These are phyloP conservation scores for Hansenula lynferdii DNA, from an alignment of 1,139 yeast genomes.

Conservation along the genomic window DNA sequence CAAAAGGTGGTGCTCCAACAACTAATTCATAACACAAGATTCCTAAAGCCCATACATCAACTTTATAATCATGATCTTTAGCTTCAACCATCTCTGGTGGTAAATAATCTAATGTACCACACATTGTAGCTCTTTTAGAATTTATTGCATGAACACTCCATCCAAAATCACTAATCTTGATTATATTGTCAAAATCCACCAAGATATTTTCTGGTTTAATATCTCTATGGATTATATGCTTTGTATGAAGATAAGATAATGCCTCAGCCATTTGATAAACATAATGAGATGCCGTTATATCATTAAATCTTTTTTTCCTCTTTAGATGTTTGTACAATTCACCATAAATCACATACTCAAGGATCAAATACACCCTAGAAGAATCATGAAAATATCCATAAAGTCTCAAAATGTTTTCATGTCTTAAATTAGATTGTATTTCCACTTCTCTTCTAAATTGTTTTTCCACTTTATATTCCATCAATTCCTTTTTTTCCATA, in stretches of 20 bases:
- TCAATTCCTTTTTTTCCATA: constrained; percentile 78
- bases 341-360: constrained; percentile 85
- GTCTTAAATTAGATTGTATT: constrained; percentile 75
- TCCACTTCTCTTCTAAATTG: constrained; percentile 91
- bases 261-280: constrained; percentile 83
- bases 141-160: constrained; percentile 80
- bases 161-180: constrained; percentile 91
- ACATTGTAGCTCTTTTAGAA: constrained; percentile 68
- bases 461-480: constrained; percentile 73
- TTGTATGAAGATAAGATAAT: constrained; percentile 66
- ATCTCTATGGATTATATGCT: constrained; percentile 84
- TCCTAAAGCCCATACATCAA: constrained; percentile 94
- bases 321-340: constrained; percentile 77
- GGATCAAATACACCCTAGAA: constrained; percentile 70
- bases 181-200: constrained; percentile 62
- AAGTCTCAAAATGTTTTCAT: constrained; percentile 72
- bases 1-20: constrained; percentile 91
- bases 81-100: constrained; percentile 96
- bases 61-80: constrained; percentile 69
- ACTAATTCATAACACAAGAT: constrained; percentile 80
- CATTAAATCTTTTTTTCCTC: constrained; percentile 60
- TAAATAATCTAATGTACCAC: constrained; percentile 91
- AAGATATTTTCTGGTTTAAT: constrained; percentile 89
- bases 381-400: constrained; percentile 85
- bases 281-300: constrained; percentile 72